Evolutionary conservation across 108 stramenopile species (phyloP).

Genomic region (Fistulifera pelliculosa): DNA sequence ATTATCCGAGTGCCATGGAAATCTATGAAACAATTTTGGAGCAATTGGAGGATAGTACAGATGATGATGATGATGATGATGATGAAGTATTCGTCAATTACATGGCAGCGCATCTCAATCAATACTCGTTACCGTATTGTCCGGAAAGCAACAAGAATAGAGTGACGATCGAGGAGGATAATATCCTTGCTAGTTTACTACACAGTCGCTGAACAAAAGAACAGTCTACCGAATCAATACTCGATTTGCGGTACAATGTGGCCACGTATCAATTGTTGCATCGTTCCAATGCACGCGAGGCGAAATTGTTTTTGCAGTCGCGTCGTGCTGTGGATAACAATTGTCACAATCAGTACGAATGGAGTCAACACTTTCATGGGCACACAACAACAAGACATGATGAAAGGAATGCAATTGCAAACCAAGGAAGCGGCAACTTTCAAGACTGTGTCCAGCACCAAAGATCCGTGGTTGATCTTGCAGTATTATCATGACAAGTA

Average conservation of each 20-base stretch:
- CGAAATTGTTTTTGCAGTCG: no score
- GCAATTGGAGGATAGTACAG: neutral
- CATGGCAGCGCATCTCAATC: neutral
- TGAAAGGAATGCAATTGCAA: neutral
- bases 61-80: conserved; percentile 1
- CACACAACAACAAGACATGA: neutral
- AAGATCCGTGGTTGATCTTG: neutral
- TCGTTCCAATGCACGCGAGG: no score
- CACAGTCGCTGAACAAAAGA: neutral
- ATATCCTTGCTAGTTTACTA: neutral
- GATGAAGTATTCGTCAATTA: neutral
- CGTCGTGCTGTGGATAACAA: no score
- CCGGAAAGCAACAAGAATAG: neutral
- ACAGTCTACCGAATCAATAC: no score
- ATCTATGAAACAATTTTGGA: conserved; percentile 1
- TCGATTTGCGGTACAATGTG: no score
- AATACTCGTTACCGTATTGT: neutral
- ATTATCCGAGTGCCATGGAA: neutral
- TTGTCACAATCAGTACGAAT: no score
- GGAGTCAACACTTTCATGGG: no score
- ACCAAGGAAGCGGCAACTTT: neutral
- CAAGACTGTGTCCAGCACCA: neutral
- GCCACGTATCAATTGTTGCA: no score
- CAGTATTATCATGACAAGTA: neutral
- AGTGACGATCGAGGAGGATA: neutral